These are phyloP conservation scores for Suillus placidus DNA, from an alignment of 768 basidiomycete species.

Conservation along the genomic window DNA sequence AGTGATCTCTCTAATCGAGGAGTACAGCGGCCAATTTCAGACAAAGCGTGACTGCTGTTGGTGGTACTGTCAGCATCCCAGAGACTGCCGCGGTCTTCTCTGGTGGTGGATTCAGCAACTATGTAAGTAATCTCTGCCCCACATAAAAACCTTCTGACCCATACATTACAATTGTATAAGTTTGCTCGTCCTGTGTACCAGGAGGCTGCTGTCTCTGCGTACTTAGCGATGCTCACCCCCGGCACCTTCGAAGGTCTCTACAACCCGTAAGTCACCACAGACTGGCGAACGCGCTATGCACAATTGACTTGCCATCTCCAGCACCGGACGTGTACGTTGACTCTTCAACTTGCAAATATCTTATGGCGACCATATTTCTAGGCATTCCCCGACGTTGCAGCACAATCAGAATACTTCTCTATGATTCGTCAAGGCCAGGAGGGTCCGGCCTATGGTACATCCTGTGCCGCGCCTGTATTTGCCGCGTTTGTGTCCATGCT, in stretches of 20 bases:
- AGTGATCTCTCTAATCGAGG: conserved; percentile 14
- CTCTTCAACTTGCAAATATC: neutral
- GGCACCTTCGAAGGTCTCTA: conserved; percentile 60
- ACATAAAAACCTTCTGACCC: neutral
- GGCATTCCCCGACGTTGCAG: conserved; percentile 70
- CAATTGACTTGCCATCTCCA: conserved; percentile 20
- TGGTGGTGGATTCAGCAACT: conserved; percentile 33
- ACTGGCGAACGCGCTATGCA: neutral
- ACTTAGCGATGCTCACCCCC: conserved; percentile 47
- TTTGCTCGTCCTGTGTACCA: conserved; percentile 61
- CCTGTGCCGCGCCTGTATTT: neutral
- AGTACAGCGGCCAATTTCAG: neutral
- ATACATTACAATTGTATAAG: conserved; percentile 28
- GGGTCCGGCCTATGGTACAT: conserved; percentile 33
- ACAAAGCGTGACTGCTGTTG: conserved; percentile 73
- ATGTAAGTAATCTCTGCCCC: conserved; percentile 41
- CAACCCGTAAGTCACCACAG: conserved; percentile 47
- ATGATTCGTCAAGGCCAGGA: conserved; percentile 47
- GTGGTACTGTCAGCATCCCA: conserved; percentile 61
- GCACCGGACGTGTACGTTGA: conserved; percentile 55
- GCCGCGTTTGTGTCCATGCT: neutral
- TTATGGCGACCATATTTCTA: conserved; percentile 18
- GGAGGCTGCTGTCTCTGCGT: conserved; percentile 43
- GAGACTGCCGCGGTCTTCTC: conserved; percentile 62
- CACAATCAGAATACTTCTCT: conserved; percentile 53